Base-by-base conservation (phyloP, 352 stramenopile genomes). In the Pythium biforme region DNA sequence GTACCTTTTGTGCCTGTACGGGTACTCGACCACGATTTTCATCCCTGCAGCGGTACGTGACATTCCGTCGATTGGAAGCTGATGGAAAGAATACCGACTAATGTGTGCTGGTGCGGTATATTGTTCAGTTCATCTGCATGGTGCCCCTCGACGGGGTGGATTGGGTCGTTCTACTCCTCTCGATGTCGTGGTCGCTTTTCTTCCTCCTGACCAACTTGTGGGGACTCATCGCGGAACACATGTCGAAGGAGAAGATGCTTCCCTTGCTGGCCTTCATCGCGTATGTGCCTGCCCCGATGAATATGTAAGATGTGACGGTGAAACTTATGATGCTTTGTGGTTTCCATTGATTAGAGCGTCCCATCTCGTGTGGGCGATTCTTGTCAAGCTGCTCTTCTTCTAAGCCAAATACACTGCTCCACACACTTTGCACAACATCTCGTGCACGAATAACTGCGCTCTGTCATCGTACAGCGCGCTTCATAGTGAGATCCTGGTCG, bases 351-450 rank as follows among this genome's bases (percentile, higher is more conserved):
- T 55, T 14, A 95, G 86, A 39, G 78, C 81, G 23, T 79, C 76
- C 55, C 85, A 95, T 72, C 73, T 95, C 65, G 55, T 90, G 40
- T 95, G 86, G 86, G 79, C 82, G 6, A 83, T 92, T 53, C 62
- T 92, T 47, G 86, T 95, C 76, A 95, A 95, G 69, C 70, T 95
- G 39, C 65, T 92, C 26, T 95, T 95, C 71, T 95, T 92, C 63
- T 95, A 86, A 75, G 43, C 39, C 56, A 51, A 50, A 55, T 57
- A 61, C 26, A 64, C 25, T 54, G 20, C 10, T 43, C 19, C 31
- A 41, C 33, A 54, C 51, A 29, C 56, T 55, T 27, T 23, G 20
- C 15, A 59, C 26, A 60, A 33, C 27, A 15, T 22, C 19, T 46
- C 47, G 40, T 52, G 26, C 26, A 41, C 27, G 15, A 51, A 20